Conservation (phyloP, 2,329 filamentous ascomycete genomes). For the Colletotrichum gigasporum region DNA sequence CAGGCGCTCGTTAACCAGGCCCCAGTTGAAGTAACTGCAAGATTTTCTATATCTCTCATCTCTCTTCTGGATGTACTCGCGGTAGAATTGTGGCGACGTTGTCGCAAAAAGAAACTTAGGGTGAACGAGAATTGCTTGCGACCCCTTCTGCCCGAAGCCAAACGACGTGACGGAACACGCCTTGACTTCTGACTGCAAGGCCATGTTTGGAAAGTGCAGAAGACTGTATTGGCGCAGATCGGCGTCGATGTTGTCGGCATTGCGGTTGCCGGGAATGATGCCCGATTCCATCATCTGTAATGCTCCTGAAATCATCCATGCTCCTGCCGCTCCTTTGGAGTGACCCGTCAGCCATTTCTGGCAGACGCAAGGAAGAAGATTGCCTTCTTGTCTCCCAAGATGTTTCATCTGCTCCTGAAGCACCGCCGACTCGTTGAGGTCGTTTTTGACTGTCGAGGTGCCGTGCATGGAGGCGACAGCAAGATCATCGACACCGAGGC, state of each 20-base stretch:
- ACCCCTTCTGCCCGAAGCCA: conserved; percentile 56
- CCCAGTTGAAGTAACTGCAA: background rate
- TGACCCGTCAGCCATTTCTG: conserved; percentile 51
- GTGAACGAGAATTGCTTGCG: conserved; percentile 45
- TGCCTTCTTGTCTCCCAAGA: conserved; percentile 45
- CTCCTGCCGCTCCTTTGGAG: conserved; percentile 46
- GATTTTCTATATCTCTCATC: background rate
- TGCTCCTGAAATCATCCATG: conserved; percentile 49
- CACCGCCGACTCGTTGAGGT: conserved; percentile 48
- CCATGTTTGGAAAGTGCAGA: conserved; percentile 43
- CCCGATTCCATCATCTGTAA: conserved; percentile 45
- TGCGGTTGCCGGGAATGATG: conserved; percentile 46
- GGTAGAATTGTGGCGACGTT: conserved; percentile 32
- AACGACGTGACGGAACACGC: conserved; percentile 52
- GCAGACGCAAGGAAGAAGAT: conserved; percentile 41
- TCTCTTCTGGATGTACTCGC: background rate
- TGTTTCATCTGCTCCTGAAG: conserved; percentile 45
- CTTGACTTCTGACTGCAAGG: conserved; percentile 39
- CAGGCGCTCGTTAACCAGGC: background rate
- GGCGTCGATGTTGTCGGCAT: conserved; percentile 46
- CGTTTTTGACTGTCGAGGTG: conserved; percentile 49
- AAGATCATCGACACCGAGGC: conserved; percentile 48
- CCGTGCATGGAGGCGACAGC: conserved; percentile 48
- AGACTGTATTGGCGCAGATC: conserved; percentile 40
- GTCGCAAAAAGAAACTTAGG: conserved; percentile 47